phyloP scores from a whole-genome alignment of 2,329 filamentous ascomycete species.

The Cryoendolithus antarcticus region DNA sequence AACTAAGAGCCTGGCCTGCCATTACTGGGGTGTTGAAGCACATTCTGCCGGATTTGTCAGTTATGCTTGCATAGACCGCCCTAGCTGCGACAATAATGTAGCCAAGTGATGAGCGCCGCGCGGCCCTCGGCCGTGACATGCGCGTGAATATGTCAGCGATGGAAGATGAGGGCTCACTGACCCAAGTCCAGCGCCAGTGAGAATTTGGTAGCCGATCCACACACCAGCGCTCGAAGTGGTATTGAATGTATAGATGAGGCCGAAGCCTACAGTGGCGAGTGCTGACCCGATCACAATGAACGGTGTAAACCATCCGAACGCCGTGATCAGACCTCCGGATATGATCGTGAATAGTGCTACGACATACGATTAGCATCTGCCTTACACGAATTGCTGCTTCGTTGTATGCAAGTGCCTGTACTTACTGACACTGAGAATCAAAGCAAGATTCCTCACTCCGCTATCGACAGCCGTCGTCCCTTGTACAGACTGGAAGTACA shows the following conservation, averaged over 20 bases:
- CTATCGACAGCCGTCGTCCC: conserved; percentile 48
- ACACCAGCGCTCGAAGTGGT: conserved; percentile 23
- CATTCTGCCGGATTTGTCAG: conserved; percentile 14
- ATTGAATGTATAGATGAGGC: conserved; percentile 32
- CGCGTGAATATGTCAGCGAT: conserved; percentile 5
- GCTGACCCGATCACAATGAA: conserved; percentile 29
- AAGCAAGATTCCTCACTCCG: conserved; percentile 35
- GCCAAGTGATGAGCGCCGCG: conserved; percentile 5
- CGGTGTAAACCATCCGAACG: conserved; percentile 34
- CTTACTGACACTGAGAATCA: conserved; percentile 26
- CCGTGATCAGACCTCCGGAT: conserved; percentile 24
- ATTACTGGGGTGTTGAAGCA: conserved; percentile 30
- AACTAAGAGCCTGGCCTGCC: conserved; percentile 26
- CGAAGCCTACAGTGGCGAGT: conserved; percentile 24
- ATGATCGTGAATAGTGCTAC: conserved; percentile 18
- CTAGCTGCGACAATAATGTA: too few species aligned
- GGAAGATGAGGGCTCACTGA: conserved; percentile 7
- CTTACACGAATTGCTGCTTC: too few species aligned
- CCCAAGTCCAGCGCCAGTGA: conserved; percentile 30
- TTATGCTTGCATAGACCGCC: too few species aligned
- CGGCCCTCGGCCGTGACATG: conserved; percentile 6
- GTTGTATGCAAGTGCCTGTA: too few species aligned
- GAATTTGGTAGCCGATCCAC: conserved; percentile 27
- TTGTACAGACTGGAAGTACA: conserved; percentile 70
- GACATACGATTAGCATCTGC: background rate